phyloP scores from a whole-genome alignment of 345 rosid species.

The Pelargonium nanum region DNA sequence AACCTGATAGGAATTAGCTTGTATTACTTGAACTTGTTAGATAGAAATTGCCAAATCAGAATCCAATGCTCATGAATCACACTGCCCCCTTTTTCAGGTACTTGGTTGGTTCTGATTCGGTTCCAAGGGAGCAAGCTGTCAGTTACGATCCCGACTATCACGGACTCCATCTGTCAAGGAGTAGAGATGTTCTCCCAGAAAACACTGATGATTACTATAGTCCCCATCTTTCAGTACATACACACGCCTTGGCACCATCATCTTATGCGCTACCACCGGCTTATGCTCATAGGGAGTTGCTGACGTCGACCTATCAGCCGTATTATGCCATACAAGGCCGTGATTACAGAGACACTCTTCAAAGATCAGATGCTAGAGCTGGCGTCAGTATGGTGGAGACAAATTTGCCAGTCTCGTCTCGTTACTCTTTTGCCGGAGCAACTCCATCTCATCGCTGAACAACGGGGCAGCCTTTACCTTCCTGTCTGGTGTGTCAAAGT shows the following conservation, averaged over 20 bases:
- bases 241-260: neutral
- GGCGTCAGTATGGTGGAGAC: neutral
- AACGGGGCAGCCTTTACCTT: too few relatives aligned
- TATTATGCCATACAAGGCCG: neutral
- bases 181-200: too few relatives aligned
- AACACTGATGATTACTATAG: neutral
- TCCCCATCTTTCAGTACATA: neutral
- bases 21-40: too few relatives aligned
- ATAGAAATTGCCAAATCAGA: too few relatives aligned
- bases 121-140: too few relatives aligned
- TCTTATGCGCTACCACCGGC: neutral
- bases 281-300: neutral
- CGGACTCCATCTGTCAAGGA: too few relatives aligned
- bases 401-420: neutral
- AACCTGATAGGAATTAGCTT: too few relatives aligned
- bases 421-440: neutral
- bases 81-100: too few relatives aligned
- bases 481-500: too few relatives aligned
- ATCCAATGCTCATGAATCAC: too few relatives aligned
- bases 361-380: conserved; percentile 1
- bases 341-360: neutral
- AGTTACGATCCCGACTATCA: too few relatives aligned
- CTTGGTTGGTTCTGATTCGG: too few relatives aligned
- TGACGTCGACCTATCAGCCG: neutral
- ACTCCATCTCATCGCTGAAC: neutral